Evolutionary conservation across 2,329 filamentous ascomycete species (phyloP).

Genomic region (Fusarium sulawesiense): DNA sequence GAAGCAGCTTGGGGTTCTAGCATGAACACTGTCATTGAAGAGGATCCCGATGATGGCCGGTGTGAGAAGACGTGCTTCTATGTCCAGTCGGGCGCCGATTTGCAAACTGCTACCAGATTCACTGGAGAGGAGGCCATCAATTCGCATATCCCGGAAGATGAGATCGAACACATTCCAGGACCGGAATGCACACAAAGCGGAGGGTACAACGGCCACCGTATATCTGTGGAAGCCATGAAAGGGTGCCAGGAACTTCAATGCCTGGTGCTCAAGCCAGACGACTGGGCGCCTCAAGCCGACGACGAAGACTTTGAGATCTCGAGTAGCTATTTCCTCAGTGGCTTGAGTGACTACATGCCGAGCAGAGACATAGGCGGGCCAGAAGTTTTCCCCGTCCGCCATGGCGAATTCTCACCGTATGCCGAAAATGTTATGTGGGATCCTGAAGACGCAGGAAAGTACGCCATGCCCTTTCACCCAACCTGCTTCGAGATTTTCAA

Average conservation of each 20-base stretch:
- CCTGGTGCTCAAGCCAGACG: slow-evolving; percentile 33
- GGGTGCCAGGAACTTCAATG: slow-evolving; percentile 45
- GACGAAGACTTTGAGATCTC: slow-evolving; percentile 42
- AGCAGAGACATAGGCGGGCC: slow-evolving; percentile 1
- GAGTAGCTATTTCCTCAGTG: slow-evolving; percentile 33
- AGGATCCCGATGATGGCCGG: background rate
- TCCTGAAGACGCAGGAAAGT: background rate
- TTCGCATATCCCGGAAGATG: background rate
- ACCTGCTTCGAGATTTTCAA: slow-evolving; percentile 48
- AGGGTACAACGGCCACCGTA: slow-evolving; percentile 41
- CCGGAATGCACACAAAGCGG: slow-evolving; percentile 18
- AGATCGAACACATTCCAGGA: slow-evolving; percentile 42
- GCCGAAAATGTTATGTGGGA: slow-evolving; percentile 15
- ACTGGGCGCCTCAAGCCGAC: slow-evolving; percentile 22
- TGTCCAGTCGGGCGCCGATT: background rate
- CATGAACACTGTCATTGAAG: background rate
- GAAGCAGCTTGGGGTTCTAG: slow-evolving; percentile 25
- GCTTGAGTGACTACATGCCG: slow-evolving; percentile 32
- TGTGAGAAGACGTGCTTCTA: slow-evolving; percentile 13
- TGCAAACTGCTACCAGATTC: background rate
- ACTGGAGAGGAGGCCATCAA: background rate
- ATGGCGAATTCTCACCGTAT: background rate
- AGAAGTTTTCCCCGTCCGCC: slow-evolving; percentile 23
- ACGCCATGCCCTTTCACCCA: slow-evolving; percentile 46
- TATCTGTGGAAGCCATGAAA: slow-evolving; percentile 43